Base-by-base conservation (phyloP, 148 eudicot genomes). In the Pouteria glomerata region DNA sequence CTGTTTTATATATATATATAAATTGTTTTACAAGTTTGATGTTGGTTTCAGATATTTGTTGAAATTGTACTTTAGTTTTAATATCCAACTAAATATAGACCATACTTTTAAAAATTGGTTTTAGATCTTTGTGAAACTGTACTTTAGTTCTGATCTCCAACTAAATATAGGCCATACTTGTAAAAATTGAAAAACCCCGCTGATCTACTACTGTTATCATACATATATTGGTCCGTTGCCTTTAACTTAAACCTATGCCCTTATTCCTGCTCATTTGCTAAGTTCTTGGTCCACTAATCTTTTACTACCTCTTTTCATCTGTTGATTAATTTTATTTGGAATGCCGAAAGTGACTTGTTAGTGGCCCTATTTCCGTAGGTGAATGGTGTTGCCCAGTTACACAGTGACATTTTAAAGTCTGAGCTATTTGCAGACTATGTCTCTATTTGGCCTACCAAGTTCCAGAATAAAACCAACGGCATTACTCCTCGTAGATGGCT, bases 401-500 rank as follows among this genome's bases (percentile, higher is more conserved):
- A 95, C 80, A 95, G 99, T 83, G 97, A 95, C 85, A 95, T 95
- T 72, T 83, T 95, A 51, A 91, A 79, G 74, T 52, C 92, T 56
- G 99, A 95, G 75, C 81, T 95, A 48, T 95, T 95, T 87, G 90
- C 92, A 66, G 96, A 95, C 78, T 95, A 91, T 78, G 97, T 92
- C 57, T 89, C 96, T 35, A 77, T 92, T 79, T 96, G 99, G 99
- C 99, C 99, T 52, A 84, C 79, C 74, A 96, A 90, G 79, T 92
- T 96, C 76, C 97, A 96, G 82, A 92, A 96, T 69, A 96, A 96
- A 82, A 96, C 99, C 70, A 96, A 96, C 77, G 99, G 99, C 29
- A 90, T 92, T 62, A 96, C 99, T 80, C 99, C 99, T 79, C 91
- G 99, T 6, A 86, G 99, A 23, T 95, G 99, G 99, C 93, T 95